These are phyloP conservation scores for Abelmoschus esculentus DNA, from an alignment of 345 rosid genomes.

Conservation along the genomic window DNA sequence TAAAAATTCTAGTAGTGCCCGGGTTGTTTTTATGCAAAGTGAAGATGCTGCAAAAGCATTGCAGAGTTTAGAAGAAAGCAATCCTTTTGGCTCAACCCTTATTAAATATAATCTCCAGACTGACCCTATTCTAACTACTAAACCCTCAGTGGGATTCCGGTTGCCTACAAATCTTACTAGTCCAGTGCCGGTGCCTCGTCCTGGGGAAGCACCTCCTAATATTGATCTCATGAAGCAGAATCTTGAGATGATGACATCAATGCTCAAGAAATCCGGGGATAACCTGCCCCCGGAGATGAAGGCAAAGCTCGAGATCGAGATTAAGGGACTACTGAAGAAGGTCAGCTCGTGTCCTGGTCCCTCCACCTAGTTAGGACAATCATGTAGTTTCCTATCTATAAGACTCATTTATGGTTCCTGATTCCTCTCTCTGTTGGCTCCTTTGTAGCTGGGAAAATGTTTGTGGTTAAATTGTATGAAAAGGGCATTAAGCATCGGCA, in stretches of 20 bases:
- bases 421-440: too few species aligned
- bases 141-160: constrained; percentile 6
- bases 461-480: too few species aligned
- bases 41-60: constrained; percentile 54
- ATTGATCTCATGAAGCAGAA: constrained; percentile 68
- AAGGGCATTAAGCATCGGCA: neutral
- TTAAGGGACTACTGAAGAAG: constrained; percentile 61
- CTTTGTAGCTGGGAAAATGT: too few species aligned
- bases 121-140: constrained; percentile 10
- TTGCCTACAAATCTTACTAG: constrained; percentile 26
- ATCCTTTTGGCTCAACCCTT: constrained; percentile 48
- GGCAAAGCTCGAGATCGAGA: constrained; percentile 65
- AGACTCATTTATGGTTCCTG: neutral
- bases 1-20: constrained; percentile 41
- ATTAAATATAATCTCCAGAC: constrained; percentile 36
- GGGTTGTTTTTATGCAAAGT: constrained; percentile 45
- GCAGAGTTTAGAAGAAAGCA: constrained; percentile 46
- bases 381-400: neutral
- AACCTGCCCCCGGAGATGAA: constrained; percentile 67
- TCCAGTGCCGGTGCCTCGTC: constrained; percentile 14
- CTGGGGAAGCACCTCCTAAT: constrained; percentile 34
- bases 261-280: constrained; percentile 78
- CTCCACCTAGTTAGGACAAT: constrained; percentile 22
- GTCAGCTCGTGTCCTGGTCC: constrained; percentile 59
- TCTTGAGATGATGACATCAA: constrained; percentile 82